Evolutionary conservation across 2,329 filamentous ascomycete genomes (phyloP).

Genomic region (Pleoardoris graminearum): DNA sequence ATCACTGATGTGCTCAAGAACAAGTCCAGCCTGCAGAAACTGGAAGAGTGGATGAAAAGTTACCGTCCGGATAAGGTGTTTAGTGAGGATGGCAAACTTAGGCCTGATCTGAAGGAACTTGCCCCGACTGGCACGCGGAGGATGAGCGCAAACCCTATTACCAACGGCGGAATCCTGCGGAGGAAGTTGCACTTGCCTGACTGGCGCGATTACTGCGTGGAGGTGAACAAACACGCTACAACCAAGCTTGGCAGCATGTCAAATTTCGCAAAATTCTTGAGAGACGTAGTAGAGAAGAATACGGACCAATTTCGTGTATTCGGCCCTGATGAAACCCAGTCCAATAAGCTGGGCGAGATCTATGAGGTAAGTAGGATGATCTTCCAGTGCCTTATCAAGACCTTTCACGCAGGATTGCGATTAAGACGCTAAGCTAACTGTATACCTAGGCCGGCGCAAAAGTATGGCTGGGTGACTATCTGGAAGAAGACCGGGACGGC

Average conservation of each 20-base stretch:
- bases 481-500: slow-evolving; percentile 74
- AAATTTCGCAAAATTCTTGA: slow-evolving; percentile 69
- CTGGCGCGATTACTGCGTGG: slow-evolving; percentile 68
- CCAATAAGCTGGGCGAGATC: slow-evolving; percentile 73
- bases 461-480: slow-evolving; percentile 78
- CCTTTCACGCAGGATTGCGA: background rate
- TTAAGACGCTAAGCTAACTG: background rate
- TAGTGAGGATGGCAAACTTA: slow-evolving; percentile 64
- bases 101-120: slow-evolving; percentile 64
- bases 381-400: background rate
- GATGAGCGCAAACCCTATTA: slow-evolving; percentile 77
- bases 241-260: slow-evolving; percentile 66
- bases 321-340: slow-evolving; percentile 79
- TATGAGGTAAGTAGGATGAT: slow-evolving; percentile 55
- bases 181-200: slow-evolving; percentile 71
- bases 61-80: slow-evolving; percentile 77
- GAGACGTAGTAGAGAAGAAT: slow-evolving; percentile 69
- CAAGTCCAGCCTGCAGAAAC: slow-evolving; percentile 64
- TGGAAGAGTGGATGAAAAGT: slow-evolving; percentile 77
- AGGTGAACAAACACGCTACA: slow-evolving; percentile 63
- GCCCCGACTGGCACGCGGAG: slow-evolving; percentile 67
- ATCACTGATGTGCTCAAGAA: slow-evolving; percentile 71
- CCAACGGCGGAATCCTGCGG: slow-evolving; percentile 69
- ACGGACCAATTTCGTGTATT: slow-evolving; percentile 72
- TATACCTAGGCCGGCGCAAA: slow-evolving; percentile 64